Conservation (phyloP, 192 early-diverging fungal species). For the Mortierella alpina region DNA sequence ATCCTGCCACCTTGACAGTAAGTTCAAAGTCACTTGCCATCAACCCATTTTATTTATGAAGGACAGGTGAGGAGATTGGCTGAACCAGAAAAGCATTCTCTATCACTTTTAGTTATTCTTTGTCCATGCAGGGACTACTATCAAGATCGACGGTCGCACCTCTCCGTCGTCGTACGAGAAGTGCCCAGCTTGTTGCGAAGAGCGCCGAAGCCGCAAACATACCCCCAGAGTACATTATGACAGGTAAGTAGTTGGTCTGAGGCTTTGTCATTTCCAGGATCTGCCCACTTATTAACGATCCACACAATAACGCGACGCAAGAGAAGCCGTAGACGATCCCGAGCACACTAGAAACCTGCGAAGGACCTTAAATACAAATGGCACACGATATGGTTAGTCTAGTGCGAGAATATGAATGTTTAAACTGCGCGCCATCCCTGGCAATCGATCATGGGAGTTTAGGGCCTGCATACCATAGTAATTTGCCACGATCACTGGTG, state of each 20-base stretch:
- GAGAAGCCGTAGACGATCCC: conserved; percentile 52
- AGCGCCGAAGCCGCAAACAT: conserved; percentile 21
- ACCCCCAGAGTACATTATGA: conserved; percentile 25
- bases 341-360: conserved; percentile 36
- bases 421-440: background rate
- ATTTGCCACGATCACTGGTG: conserved; percentile 41
- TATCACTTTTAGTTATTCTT: too few relatives aligned
- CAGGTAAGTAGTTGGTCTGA: conserved; percentile 9
- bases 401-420: background rate
- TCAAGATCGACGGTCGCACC: too few relatives aligned
- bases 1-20: too few relatives aligned
- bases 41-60: too few relatives aligned
- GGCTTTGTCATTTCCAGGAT: conserved; percentile 33
- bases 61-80: too few relatives aligned
- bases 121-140: too few relatives aligned
- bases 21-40: too few relatives aligned
- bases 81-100: too few relatives aligned
- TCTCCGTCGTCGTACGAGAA: background rate
- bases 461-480: conserved; percentile 42
- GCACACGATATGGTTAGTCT: background rate
- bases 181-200: conserved; percentile 17
- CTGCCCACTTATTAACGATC: conserved; percentile 46
- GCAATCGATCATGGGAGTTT: background rate
- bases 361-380: conserved; percentile 18
- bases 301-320: conserved; percentile 44